Conservation (phyloP, 1,284 basidiomycete species). For the Cryptococcus floricola region DNA sequence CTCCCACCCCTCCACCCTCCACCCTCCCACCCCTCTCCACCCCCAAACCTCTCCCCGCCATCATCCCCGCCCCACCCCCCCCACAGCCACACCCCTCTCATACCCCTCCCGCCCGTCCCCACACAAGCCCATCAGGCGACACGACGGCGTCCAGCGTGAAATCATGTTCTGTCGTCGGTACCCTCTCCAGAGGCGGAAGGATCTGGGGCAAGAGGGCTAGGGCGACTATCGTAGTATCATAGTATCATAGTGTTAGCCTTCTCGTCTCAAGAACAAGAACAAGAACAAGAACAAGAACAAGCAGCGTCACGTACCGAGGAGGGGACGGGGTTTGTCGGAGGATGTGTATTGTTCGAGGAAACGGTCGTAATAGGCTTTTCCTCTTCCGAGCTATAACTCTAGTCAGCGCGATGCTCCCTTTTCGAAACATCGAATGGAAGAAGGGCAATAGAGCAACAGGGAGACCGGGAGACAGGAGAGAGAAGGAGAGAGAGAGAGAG, state of each 20-base stretch:
- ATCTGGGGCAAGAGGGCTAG: slow-evolving; percentile 43
- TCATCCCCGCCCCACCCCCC: too few relatives aligned
- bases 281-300: too few relatives aligned
- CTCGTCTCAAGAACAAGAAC: too few relatives aligned
- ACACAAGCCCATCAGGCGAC: slow-evolving; percentile 30
- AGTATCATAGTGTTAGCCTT: too few relatives aligned
- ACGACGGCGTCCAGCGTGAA: slow-evolving; percentile 40
- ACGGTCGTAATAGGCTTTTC: slow-evolving; percentile 48
- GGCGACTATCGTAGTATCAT: slow-evolving; percentile 32
- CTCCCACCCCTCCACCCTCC: too few relatives aligned
- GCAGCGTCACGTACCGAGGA: slow-evolving; percentile 43
- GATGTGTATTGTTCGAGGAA: slow-evolving; percentile 36
- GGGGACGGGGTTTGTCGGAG: slow-evolving; percentile 20
- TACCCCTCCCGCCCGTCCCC: too few relatives aligned
- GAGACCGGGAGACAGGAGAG: background rate
- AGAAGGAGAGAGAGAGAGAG: background rate
- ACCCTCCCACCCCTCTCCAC: too few relatives aligned
- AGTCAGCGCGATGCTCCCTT: background rate
- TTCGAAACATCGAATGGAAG: background rate
- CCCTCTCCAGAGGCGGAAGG: slow-evolving; percentile 19
- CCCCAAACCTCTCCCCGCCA: too few relatives aligned
- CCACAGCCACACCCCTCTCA: too few relatives aligned
- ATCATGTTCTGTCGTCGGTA: slow-evolving; percentile 37
- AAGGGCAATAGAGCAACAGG: background rate
- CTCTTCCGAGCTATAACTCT: slow-evolving; percentile 41